phyloP scores from a whole-genome alignment of 352 stramenopile genomes.

The Thraustochytrium sp. region DNA sequence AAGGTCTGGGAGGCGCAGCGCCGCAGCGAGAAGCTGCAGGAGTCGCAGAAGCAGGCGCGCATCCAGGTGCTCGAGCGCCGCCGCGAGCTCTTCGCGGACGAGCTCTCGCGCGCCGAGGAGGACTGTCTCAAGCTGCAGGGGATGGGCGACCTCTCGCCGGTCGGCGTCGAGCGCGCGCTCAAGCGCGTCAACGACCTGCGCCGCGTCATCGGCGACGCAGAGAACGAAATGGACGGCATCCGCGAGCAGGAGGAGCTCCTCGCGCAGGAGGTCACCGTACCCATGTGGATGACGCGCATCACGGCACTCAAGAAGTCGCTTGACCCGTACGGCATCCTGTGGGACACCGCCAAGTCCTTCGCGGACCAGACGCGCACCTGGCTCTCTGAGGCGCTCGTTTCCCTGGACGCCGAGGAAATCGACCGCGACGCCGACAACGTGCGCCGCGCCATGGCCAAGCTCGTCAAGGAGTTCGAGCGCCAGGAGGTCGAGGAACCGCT shows the following conservation, averaged over 20 bases:
- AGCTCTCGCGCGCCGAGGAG: background rate
- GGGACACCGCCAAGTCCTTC: conserved; percentile 28
- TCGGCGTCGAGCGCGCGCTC: conserved; percentile 22
- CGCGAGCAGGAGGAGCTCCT: conserved; percentile 40
- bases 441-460: background rate
- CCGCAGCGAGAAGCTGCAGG: conserved; percentile 35
- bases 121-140: background rate
- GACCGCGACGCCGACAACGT: conserved; percentile 30
- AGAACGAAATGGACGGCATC: conserved; percentile 38
- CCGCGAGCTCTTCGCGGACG: conserved; percentile 27
- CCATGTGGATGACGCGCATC: conserved; percentile 22
- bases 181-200: conserved; percentile 17
- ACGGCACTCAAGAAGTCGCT: conserved; percentile 31
- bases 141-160: background rate
- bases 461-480: conserved; percentile 44
- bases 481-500: conserved; percentile 41
- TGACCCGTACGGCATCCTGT: conserved; percentile 40
- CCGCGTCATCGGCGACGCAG: conserved; percentile 8
- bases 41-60: conserved; percentile 30
- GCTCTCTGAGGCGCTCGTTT: conserved; percentile 25
- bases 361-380: conserved; percentile 1
- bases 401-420: conserved; percentile 25
- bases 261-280: background rate
- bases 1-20: conserved; percentile 36
- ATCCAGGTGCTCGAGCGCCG: conserved; percentile 38